Evolutionary conservation across 2,329 filamentous ascomycete species (phyloP).

Genomic region (Paraphoma chrysanthemicola): DNA sequence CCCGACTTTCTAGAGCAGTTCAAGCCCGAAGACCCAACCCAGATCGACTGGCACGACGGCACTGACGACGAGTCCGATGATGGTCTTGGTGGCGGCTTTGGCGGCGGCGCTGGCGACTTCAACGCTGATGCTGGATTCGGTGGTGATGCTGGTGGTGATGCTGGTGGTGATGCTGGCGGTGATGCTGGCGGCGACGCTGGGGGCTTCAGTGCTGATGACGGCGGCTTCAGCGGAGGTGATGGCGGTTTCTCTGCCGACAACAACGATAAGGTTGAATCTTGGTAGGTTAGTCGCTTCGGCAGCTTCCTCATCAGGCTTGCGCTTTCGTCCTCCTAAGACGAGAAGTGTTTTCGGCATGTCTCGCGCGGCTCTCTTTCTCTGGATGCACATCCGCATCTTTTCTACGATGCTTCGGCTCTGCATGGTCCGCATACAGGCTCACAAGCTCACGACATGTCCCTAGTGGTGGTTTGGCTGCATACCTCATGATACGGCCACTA

Average conservation of each 20-base stretch:
- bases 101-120: slow-evolving; percentile 15
- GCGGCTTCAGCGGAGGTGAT: not conserved
- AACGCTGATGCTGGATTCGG: slow-evolving; percentile 15
- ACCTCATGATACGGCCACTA: slow-evolving; percentile 11
- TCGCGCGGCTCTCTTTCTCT: not conserved
- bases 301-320: not conserved
- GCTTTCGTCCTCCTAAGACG: not conserved
- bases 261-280: slow-evolving; percentile 33
- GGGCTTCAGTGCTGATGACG: slow-evolving; percentile 19
- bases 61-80: slow-evolving; percentile 46
- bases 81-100: slow-evolving; percentile 21
- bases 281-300: slow-evolving; percentile 24
- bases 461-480: slow-evolving; percentile 21
- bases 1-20: slow-evolving; percentile 80
- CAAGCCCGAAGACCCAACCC: slow-evolving; percentile 63
- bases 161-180: slow-evolving; percentile 13
- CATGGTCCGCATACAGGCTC: not conserved
- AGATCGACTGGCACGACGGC: slow-evolving; percentile 62
- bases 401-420: not conserved
- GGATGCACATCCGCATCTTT: slow-evolving; percentile 3
- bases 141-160: slow-evolving; percentile 13
- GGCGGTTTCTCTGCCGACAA: slow-evolving; percentile 7
- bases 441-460: slow-evolving; percentile 6
- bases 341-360: not conserved
- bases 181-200: slow-evolving; percentile 11